Base-by-base conservation (phyloP, 2,329 filamentous ascomycete genomes). In the Lizonia empirigonia region DNA sequence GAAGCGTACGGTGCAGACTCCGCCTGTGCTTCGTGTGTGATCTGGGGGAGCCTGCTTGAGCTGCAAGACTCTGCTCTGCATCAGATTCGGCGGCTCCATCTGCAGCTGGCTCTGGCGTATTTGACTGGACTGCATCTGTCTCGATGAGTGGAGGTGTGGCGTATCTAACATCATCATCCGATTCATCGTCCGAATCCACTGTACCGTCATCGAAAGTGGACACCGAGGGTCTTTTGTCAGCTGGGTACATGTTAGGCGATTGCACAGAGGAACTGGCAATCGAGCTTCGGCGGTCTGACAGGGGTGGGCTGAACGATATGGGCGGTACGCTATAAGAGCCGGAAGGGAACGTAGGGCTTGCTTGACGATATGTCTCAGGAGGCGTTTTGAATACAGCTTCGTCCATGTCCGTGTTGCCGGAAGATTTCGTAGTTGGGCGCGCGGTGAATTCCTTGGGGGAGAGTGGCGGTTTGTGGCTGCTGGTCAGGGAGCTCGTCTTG, bases 1-100 rank as follows among this genome's bases (percentile, higher is more conserved):
- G 85, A 50, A 97, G 82, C 10, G 92, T 96, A 50, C 91, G 89
- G 64, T 97, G 93, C 12, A 97, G 77, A 70, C 91, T 96, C 55
- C 91, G 86, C 19, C 93, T 87, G 41, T 92, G 86, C 68, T 87
- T 91, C 50, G 80, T 86, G 57, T 79, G 81, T 34, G 88, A 85
- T 35, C 78, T 74, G 42, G 71, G 73, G n/a, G 70, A 73, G 10
- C 72, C 72, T n/a, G 69, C 56, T 15, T 64, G 36, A 29, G 62
- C 55, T 35, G 63, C 62, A 41, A 60, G 59, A 7, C 52, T 51
- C 15, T 63, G 63, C 24, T 74, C 71, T 6, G 68, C 66, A n/a
- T 71, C 69, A 10, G 49, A 33, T 5, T 63, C 65, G 12, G 54
- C 60, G 8, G 49, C 39, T 10, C 64, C 64, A 47, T 70, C 68